phyloP scores from a whole-genome alignment of 2,329 filamentous ascomycete genomes.

The Aspergillus glaucus region DNA sequence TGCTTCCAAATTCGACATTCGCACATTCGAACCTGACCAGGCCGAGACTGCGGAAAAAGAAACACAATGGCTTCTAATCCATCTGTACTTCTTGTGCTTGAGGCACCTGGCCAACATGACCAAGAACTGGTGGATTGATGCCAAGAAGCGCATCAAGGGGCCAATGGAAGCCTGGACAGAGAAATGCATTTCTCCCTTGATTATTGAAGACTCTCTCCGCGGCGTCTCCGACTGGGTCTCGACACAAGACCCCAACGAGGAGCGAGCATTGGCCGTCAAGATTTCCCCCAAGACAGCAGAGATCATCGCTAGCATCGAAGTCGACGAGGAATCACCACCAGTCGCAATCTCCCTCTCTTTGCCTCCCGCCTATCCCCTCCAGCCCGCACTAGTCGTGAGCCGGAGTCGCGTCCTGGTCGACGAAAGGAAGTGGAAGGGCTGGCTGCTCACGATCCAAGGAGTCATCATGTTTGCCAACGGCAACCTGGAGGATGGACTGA shows the following conservation, averaged over 20 bases:
- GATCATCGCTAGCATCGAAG: slow-evolving; percentile 74
- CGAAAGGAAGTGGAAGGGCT: slow-evolving; percentile 87
- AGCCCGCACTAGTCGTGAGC: slow-evolving; percentile 67
- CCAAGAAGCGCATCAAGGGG: slow-evolving; percentile 70
- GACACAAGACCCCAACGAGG: slow-evolving; percentile 45
- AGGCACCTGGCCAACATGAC: slow-evolving; percentile 72
- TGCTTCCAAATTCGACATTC: slow-evolving; percentile 63
- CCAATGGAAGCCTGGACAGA: slow-evolving; percentile 80
- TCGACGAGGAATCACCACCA: slow-evolving; percentile 79
- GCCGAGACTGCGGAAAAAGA: slow-evolving; percentile 64
- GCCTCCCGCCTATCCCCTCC: slow-evolving; percentile 75
- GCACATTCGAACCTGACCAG: slow-evolving; percentile 53
- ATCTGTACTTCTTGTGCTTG: slow-evolving; percentile 78
- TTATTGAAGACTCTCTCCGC: slow-evolving; percentile 35
- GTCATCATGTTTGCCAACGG: slow-evolving; percentile 92
- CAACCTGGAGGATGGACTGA: slow-evolving; percentile 77
- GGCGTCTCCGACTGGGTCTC: slow-evolving; percentile 37
- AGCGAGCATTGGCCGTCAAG: slow-evolving; percentile 56
- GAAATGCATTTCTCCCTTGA: slow-evolving; percentile 52
- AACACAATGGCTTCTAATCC: slow-evolving; percentile 74
- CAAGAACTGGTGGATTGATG: slow-evolving; percentile 77
- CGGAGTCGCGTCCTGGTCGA: slow-evolving; percentile 79
- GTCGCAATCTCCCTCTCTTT: slow-evolving; percentile 78
- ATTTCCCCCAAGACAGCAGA: slow-evolving; percentile 66
- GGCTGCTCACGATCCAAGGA: slow-evolving; percentile 81